phyloP scores from a whole-genome alignment of 371 early-diverging fungal species.

The Mortierella sp. region DNA sequence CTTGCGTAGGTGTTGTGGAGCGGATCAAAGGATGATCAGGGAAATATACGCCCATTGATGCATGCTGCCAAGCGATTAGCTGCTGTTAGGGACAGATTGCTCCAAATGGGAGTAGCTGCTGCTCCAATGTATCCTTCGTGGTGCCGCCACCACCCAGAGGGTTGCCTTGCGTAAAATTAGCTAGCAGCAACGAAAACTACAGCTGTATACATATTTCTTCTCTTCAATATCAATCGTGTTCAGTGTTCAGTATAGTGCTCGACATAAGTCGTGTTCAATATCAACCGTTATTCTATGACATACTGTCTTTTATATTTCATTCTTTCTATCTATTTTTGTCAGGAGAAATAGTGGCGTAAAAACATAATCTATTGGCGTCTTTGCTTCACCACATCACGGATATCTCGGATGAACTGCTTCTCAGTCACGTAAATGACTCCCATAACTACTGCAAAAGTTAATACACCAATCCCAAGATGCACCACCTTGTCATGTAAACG shows the following conservation, averaged over 20 bases:
- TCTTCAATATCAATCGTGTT: no score
- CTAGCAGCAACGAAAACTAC: not conserved
- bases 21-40: conserved; percentile 68
- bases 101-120: conserved; percentile 74
- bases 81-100: conserved; percentile 76
- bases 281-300: no score
- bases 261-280: no score
- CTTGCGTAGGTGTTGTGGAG: conserved; percentile 71
- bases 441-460: conserved; percentile 17
- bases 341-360: not conserved
- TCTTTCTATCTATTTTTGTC: not conserved
- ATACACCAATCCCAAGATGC: conserved; percentile 71
- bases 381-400: conserved; percentile 31
- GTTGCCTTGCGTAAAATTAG: conserved; percentile 22
- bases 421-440: conserved; percentile 21
- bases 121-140: conserved; percentile 79
- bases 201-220: not conserved
- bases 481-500: conserved; percentile 62
- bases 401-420: conserved; percentile 40
- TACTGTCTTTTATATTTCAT: not conserved
- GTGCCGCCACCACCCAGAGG: conserved; percentile 74
- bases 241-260: no score
- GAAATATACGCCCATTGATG: conserved; percentile 62
- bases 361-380: conserved; percentile 16
- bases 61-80: conserved; percentile 77